These are phyloP conservation scores for Aspergillus sp. DNA, from an alignment of 2,329 filamentous ascomycete species.

Conservation along the genomic window DNA sequence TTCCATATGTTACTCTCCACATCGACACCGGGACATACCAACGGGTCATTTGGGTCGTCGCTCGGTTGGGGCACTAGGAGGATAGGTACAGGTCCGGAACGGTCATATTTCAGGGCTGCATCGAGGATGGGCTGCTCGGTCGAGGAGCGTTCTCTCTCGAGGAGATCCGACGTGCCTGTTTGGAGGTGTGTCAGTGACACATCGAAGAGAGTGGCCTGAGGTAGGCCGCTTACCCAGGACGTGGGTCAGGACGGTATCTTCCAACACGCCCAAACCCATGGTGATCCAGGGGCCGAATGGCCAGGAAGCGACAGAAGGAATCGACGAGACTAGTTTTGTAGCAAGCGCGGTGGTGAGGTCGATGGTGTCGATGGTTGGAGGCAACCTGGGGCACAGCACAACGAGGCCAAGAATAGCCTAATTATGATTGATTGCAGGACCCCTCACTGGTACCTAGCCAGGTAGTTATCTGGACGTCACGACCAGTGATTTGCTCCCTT, in stretches of 20 bases:
- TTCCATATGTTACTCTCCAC: background rate
- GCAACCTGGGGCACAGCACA: too few relatives aligned
- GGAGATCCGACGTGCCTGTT: constrained; percentile 54
- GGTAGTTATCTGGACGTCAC: too few relatives aligned
- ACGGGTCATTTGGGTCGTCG: constrained; percentile 85
- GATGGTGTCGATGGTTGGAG: too few relatives aligned
- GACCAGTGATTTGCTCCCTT: too few relatives aligned
- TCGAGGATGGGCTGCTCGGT: constrained; percentile 32
- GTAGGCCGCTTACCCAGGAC: constrained; percentile 64
- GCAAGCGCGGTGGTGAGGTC: too few relatives aligned
- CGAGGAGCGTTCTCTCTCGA: constrained; percentile 54
- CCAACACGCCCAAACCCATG: constrained; percentile 73
- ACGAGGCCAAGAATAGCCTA: too few relatives aligned
- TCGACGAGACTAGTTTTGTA: background rate
- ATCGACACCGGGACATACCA: constrained; percentile 49
- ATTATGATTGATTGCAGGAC: too few relatives aligned
- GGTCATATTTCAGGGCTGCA: constrained; percentile 68
- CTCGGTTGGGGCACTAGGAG: constrained; percentile 89
- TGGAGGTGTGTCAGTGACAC: background rate
- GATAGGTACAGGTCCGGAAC: constrained; percentile 63
- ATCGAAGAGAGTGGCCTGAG: too few relatives aligned
- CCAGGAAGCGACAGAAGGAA: background rate
- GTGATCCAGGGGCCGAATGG: constrained; percentile 1
- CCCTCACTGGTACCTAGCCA: too few relatives aligned
- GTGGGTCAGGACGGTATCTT: constrained; percentile 63